Evolutionary conservation across 2,329 filamentous ascomycete genomes (phyloP).

Genomic region (Endothia cerciana): DNA sequence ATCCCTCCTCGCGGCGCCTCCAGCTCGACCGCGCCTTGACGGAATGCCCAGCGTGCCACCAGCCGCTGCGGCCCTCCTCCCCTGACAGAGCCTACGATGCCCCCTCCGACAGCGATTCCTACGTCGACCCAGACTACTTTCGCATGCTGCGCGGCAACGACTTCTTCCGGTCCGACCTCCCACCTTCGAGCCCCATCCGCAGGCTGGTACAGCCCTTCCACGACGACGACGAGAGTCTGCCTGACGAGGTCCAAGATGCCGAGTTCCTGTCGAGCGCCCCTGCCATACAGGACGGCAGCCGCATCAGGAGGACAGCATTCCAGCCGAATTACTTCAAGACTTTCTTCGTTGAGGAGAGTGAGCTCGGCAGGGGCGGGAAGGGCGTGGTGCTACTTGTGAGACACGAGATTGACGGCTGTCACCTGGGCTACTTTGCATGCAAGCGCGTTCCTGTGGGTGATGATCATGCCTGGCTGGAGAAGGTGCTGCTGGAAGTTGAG

Average conservation of each 20-base stretch:
- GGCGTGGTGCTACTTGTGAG: conserved; percentile 93
- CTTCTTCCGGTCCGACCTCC: conserved; percentile 50
- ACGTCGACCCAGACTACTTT: conserved; percentile 92
- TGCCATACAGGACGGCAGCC: conserved; percentile 56
- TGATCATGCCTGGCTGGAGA: conserved; percentile 93
- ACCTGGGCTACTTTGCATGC: conserved; percentile 90
- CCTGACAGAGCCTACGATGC: conserved; percentile 56
- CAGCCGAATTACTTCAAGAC: conserved; percentile 89
- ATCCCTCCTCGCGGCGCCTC: conserved; percentile 81
- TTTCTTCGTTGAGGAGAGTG: conserved; percentile 88
- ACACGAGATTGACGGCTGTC: conserved; percentile 87
- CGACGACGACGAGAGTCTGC: conserved; percentile 35
- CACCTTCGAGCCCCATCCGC: conserved; percentile 58
- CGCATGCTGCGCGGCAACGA: conserved; percentile 75
- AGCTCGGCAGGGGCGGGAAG: conserved; percentile 88
- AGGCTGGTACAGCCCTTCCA: conserved; percentile 53
- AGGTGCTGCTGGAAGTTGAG: conserved; percentile 90
- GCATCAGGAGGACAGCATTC: conserved; percentile 85
- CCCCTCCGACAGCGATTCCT: conserved; percentile 59
- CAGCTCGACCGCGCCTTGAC: conserved; percentile 72
- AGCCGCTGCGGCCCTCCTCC: conserved; percentile 61
- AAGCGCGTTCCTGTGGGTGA: conserved; percentile 96
- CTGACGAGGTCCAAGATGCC: conserved; percentile 38
- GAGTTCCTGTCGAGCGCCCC: conserved; percentile 61
- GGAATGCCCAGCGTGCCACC: conserved; percentile 91